Percentiles rank a stretch among this genome's conserved stretches.
phyloP scores from a whole-genome alignment of 1,284 basidiomycete species.

The Malassezia japonica region DNA sequence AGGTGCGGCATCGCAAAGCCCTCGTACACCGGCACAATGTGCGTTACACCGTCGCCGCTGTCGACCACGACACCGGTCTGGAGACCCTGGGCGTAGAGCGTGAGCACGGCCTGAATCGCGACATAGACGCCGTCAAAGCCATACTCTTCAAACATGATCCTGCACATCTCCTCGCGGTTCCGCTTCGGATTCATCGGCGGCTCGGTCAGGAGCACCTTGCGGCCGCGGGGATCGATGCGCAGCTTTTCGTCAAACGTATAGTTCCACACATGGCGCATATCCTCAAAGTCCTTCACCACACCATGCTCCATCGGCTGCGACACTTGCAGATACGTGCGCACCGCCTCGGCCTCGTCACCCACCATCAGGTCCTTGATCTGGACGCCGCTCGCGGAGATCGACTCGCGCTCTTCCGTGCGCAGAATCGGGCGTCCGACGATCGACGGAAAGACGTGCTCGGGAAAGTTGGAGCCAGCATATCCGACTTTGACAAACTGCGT shows the following conservation, averaged over 20 bases:
- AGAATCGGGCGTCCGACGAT: slow-evolving; percentile 93
- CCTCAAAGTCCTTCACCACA: slow-evolving; percentile 96
- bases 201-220: slow-evolving; percentile 89
- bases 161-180: slow-evolving; percentile 85
- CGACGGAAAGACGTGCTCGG: slow-evolving; percentile 94
- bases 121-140: slow-evolving; percentile 93
- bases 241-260: slow-evolving; percentile 97
- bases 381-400: slow-evolving; percentile 51
- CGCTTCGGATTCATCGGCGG: slow-evolving; percentile 98
- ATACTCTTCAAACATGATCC: slow-evolving; percentile 99
- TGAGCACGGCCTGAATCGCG: slow-evolving; percentile 95
- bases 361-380: slow-evolving; percentile 83
- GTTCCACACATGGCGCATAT: slow-evolving; percentile 96
- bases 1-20: slow-evolving; percentile 91
- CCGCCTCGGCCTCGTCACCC: slow-evolving; percentile 85
- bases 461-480: slow-evolving; percentile 79
- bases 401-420: slow-evolving; percentile 86
- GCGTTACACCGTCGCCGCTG: slow-evolving; percentile 97
- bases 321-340: slow-evolving; percentile 89
- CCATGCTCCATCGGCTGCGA: slow-evolving; percentile 99
- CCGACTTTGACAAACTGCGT: slow-evolving; percentile 73
- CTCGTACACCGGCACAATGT: slow-evolving; percentile 96
- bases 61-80: slow-evolving; percentile 98
- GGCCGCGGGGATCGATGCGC: slow-evolving; percentile 71
- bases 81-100: slow-evolving; percentile 91